Evolutionary conservation across 2,329 filamentous ascomycete species (phyloP).

Genomic region (Fusarium kyushuense): DNA sequence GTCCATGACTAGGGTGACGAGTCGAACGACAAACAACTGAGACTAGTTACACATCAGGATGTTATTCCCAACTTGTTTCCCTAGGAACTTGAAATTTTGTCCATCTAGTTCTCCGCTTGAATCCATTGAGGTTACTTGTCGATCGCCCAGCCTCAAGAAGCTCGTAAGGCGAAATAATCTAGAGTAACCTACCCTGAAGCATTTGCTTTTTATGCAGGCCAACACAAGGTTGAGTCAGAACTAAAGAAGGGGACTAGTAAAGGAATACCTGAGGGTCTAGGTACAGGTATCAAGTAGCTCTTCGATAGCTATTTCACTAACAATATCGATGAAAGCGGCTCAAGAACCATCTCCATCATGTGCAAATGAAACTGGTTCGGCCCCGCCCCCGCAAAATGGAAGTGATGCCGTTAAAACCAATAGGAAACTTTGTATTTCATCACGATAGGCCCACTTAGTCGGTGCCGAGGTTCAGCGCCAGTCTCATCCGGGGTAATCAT

Average conservation of each 20-base stretch:
- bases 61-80: neutral
- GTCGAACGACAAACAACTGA: neutral
- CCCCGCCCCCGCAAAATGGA: constrained; percentile 43
- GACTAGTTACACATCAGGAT: neutral
- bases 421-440: constrained; percentile 32
- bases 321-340: constrained; percentile 35
- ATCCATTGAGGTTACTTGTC: neutral
- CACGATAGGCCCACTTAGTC: constrained; percentile 34
- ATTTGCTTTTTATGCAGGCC: no score
- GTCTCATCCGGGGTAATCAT: constrained; percentile 26
- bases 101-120: neutral
- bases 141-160: neutral
- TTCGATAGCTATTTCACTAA: neutral
- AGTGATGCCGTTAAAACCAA: constrained; percentile 32
- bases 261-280: no score
- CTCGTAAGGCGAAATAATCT: neutral
- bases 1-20: constrained; percentile 21
- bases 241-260: no score
- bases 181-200: neutral
- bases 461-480: constrained; percentile 40
- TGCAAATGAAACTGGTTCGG: constrained; percentile 29
- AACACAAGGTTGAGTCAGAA: neutral
- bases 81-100: accelerated
- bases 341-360: constrained; percentile 20
- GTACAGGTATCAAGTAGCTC: neutral